These are phyloP conservation scores for Camptophora hylomeconis DNA, from an alignment of 2,329 filamentous ascomycete genomes.

Conservation along the genomic window DNA sequence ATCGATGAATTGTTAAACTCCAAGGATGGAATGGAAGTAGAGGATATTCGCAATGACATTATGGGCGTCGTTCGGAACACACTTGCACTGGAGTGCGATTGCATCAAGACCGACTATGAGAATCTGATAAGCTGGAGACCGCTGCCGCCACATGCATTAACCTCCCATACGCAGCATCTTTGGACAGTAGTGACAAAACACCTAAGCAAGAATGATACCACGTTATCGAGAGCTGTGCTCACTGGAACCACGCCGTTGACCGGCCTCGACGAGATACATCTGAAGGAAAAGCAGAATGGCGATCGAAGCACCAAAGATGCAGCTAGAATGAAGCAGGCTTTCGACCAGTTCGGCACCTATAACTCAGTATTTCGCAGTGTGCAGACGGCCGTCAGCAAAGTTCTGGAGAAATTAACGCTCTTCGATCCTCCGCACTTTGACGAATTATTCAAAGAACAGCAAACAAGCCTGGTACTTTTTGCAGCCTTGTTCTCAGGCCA, in stretches of 20 bases:
- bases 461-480: slow-evolving; percentile 61
- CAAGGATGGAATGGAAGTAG: slow-evolving; percentile 35
- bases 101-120: slow-evolving; percentile 54
- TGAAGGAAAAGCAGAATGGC: too few species aligned
- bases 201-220: slow-evolving; percentile 52
- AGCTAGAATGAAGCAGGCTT: slow-evolving; percentile 48
- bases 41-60: slow-evolving; percentile 39
- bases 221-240: slow-evolving; percentile 62
- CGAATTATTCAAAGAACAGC: slow-evolving; percentile 52
- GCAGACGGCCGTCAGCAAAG: slow-evolving; percentile 51
- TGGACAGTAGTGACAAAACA: slow-evolving; percentile 66
- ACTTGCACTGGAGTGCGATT: slow-evolving; percentile 58
- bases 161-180: slow-evolving; percentile 58
- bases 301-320: too few species aligned
- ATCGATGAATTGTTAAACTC: slow-evolving; percentile 44
- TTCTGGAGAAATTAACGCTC: slow-evolving; percentile 67
- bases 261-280: slow-evolving; percentile 62
- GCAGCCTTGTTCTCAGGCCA: slow-evolving; percentile 72
- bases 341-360: too few species aligned
- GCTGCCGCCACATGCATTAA: slow-evolving; percentile 54
- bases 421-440: slow-evolving; percentile 59
- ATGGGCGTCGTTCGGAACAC: slow-evolving; percentile 54
- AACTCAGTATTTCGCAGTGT: slow-evolving; percentile 57
- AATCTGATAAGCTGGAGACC: slow-evolving; percentile 48
- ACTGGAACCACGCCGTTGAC: slow-evolving; percentile 57